Base-by-base conservation (phyloP, 768 basidiomycete species). In the Psilocybe subaeruginosa region DNA sequence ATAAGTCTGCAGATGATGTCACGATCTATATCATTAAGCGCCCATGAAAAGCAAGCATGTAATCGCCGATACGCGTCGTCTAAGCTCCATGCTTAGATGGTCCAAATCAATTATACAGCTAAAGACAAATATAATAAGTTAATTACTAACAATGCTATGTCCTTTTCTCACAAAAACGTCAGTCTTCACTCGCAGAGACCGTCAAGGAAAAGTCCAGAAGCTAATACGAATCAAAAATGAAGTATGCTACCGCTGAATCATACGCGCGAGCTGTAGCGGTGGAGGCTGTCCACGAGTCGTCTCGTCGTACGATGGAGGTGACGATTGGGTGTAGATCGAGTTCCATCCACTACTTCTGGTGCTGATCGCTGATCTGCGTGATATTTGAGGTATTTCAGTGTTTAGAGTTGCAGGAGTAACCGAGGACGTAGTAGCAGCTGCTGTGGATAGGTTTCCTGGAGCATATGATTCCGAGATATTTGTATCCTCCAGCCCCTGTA, bases 301-400 rank as follows among this genome's bases (percentile, higher is more conserved):
- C 46, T 65, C 64, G 29, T 65, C 60, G 23, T 65, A 65, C 19
- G 64, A 59, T 6, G 64, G 64, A 7, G 64, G 64, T 14, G 54
- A 47, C 8, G 27, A 3, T 31, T 58, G 56, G 12, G 43, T 9
- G 8, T 54, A 33, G 6, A 27, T 57, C 16, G 50, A 54, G n/a
- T 11, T 17, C 54, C 35, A 53, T 14, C 9, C 35, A 23, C 59
- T 48, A 31, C 58, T 46, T 17, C 43, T 19, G 14, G 27, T 16
- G 19, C 35, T 39, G 50, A 31, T 19, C 3, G 5, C 14, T 14
- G 8, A 35, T 46, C 43, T 19, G 3, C 45, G 54, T 45, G 8
- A 12, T 12, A 43, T 43, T 12, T 43, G 41, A 43, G 41, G n/a
- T 12, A 12, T 5, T 9, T 43, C 41, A 14, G 41, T n/a, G 11